Percentiles rank a stretch among this genome's conserved stretches.
These are phyloP conservation scores for Termitomyces sp. DNA, from an alignment of 768 basidiomycete species.

Conservation along the genomic window DNA sequence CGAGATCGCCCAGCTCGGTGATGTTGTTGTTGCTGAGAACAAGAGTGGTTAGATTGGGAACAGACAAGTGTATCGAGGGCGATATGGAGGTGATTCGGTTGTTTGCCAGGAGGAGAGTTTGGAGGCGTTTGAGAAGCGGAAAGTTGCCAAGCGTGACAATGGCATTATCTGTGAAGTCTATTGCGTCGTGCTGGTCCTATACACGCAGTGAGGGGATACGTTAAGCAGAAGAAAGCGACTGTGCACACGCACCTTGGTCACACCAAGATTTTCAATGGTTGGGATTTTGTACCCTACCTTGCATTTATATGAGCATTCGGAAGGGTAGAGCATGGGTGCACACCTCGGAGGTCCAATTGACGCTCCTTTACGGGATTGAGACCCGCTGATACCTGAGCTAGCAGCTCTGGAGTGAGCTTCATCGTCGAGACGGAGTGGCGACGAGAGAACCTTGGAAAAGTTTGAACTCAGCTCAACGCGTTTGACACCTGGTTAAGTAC, in stretches of 20 bases:
- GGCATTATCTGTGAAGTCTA: conserved; percentile 92
- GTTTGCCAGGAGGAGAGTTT: conserved; percentile 82
- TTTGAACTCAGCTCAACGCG: conserved; percentile 39
- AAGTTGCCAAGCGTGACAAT: conserved; percentile 79
- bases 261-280: conserved; percentile 93
- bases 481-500: conserved; percentile 3
- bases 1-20: conserved; percentile 77
- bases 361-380: conserved; percentile 85
- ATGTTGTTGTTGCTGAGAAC: conserved; percentile 83
- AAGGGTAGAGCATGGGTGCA: conserved; percentile 14
- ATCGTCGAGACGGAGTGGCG: conserved; percentile 38
- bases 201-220: conserved; percentile 9
- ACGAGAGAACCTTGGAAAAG: conserved; percentile 22
- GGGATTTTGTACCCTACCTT: conserved; percentile 86
- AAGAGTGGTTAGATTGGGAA: conserved; percentile 79
- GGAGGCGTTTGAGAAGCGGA: conserved; percentile 79
- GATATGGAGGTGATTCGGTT: conserved; percentile 86
- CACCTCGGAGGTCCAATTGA: conserved; percentile 88
- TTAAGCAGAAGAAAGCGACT: conserved; percentile 13
- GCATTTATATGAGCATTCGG: conserved; percentile 18
- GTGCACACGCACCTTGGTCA: conserved; percentile 62
- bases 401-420: conserved; percentile 93
- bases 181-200: conserved; percentile 90
- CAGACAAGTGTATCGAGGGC: conserved; percentile 74
- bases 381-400: conserved; percentile 73